Percentiles rank a stretch among this genome's conserved stretches.
These are phyloP conservation scores for Pulicaria dysenterica DNA, from an alignment of 129 eudicot species.

Conservation along the genomic window DNA sequence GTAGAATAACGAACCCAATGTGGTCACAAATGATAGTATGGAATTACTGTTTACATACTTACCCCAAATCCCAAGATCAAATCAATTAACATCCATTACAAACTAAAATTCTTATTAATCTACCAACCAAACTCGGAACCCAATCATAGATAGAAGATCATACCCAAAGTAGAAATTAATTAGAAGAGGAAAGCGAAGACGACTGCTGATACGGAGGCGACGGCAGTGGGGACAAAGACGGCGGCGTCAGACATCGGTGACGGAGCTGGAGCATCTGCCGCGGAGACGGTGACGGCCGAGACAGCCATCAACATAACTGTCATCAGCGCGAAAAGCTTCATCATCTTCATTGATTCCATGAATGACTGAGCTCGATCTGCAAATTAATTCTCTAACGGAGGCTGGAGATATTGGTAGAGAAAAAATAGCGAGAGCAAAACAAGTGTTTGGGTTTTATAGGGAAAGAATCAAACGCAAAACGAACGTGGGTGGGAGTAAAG, in stretches of 20 bases:
- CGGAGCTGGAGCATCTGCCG: constrained; percentile 40
- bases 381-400: not conserved
- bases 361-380: constrained; percentile 20
- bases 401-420: not conserved
- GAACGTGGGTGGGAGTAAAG: constrained; percentile 15
- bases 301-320: constrained; percentile 24
- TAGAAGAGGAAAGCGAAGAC: constrained; percentile 33
- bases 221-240: constrained; percentile 20
- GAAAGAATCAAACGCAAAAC: not conserved
- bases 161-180: not conserved
- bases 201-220: constrained; percentile 33
- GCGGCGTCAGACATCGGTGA: constrained; percentile 33
- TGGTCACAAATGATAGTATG: not conserved
- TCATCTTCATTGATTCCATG: constrained; percentile 36
- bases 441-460: constrained; percentile 24
- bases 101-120: constrained; percentile 24
- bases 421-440: constrained; percentile 7
- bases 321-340: constrained; percentile 29
- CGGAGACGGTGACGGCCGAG: constrained; percentile 31
- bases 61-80: constrained; percentile 5
- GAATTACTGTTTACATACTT: constrained; percentile 19
- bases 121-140: constrained; percentile 13
- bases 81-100: constrained; percentile 19
- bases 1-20: not conserved
- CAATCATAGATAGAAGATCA: constrained; percentile 23